These are phyloP conservation scores for Centella asiatica DNA, from an alignment of 129 eudicot species.

Conservation along the genomic window DNA sequence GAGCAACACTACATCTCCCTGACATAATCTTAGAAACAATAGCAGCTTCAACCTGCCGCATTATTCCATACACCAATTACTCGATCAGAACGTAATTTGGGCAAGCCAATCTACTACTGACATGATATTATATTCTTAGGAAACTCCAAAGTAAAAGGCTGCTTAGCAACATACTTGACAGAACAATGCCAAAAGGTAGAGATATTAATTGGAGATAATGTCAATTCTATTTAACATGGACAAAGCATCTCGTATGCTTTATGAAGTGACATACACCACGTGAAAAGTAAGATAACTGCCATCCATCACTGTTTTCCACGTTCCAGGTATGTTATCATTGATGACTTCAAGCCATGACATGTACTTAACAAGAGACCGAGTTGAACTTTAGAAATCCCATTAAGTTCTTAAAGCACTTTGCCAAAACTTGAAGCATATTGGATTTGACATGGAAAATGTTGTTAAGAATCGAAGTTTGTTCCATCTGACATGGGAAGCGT, in stretches of 20 bases:
- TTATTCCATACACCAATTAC: constrained; percentile 19
- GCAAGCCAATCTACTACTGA: background rate
- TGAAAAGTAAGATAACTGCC: background rate
- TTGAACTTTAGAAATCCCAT: too few relatives aligned
- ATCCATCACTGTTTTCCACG: background rate
- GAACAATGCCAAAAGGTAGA: too few relatives aligned
- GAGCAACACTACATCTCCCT: constrained; percentile 39
- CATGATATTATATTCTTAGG: background rate
- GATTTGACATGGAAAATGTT: too few relatives aligned
- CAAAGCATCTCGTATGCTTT: background rate
- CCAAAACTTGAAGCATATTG: too few relatives aligned
- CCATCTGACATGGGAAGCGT: too few relatives aligned
- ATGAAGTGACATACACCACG: background rate
- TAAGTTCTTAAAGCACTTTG: too few relatives aligned
- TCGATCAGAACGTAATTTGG: constrained; percentile 4
- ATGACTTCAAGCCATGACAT: background rate
- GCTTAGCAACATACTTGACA: background rate
- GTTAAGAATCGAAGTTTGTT: too few relatives aligned
- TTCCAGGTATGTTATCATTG: background rate
- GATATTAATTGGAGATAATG: background rate
- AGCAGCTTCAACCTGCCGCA: constrained; percentile 77
- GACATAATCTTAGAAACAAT: constrained; percentile 61
- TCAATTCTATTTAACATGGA: background rate
- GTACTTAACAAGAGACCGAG: background rate
- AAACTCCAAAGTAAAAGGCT: background rate